Evolutionary conservation across 495 filamentous ascomycete species (phyloP).

Genomic region (Amorphotheca resinae): DNA sequence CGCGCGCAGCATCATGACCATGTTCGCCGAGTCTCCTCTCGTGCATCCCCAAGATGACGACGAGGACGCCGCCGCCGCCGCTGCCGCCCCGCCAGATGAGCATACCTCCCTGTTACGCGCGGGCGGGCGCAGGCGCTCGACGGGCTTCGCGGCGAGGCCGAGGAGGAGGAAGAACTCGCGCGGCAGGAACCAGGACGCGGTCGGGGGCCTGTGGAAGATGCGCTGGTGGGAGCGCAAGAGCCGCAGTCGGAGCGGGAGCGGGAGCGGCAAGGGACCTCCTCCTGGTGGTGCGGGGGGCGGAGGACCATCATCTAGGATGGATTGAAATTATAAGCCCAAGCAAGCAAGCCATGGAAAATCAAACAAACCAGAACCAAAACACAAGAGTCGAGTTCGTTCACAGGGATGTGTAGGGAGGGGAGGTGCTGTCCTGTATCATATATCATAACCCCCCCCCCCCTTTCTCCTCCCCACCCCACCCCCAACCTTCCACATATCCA

Average conservation of each 20-base stretch:
- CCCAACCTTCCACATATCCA: too few species aligned
- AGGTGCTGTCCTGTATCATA: too few species aligned
- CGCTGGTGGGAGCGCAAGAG: slow-evolving; percentile 15
- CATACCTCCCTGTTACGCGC: slow-evolving; percentile 15
- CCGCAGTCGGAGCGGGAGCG: background rate
- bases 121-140: slow-evolving; percentile 31
- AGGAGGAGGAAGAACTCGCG: slow-evolving; percentile 1
- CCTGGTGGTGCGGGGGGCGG: slow-evolving; percentile 3
- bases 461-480: too few species aligned
- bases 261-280: slow-evolving; percentile 13
- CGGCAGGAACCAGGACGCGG: slow-evolving; percentile 5
- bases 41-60: background rate
- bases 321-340: too few species aligned
- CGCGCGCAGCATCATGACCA: slow-evolving; percentile 11
- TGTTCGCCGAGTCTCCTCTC: background rate
- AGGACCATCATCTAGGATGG: background rate
- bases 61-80: background rate
- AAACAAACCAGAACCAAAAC: too few species aligned
- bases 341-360: too few species aligned
- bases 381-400: too few species aligned
- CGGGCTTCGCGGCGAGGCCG: slow-evolving; percentile 35
- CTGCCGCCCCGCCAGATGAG: slow-evolving; percentile 18
- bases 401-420: too few species aligned
- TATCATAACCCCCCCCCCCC: background rate
- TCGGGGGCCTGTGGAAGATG: slow-evolving; percentile 21